Evolutionary conservation across 768 basidiomycete genomes (phyloP), one percentile per base, ranked within the genome.

Genomic region (Serendipita sp.): DNA sequence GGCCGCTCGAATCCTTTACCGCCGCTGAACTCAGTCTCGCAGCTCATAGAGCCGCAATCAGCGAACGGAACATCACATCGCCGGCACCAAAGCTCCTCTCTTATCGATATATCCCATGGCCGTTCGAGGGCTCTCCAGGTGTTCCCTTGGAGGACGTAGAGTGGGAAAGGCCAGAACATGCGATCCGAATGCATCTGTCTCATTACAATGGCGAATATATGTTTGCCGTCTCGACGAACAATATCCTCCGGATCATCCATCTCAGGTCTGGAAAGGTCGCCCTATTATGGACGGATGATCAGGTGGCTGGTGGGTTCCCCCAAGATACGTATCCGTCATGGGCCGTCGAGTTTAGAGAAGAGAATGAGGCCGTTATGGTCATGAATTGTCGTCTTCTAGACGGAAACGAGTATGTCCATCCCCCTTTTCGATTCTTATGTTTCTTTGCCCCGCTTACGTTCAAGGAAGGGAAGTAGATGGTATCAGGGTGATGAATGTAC

Each of bases 231-330:
- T 60, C 56, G 56, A 28, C 28, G 4, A 32, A 60, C 28, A 60
- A 60, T 38, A 38, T 60, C 36, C 56, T 60, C 16, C 56, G 56
- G 16, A 60, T 60, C 56, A 23, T 60, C 34, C 56, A 60, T 38
- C 56, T 60, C 36, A 10, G 56, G 16, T 60, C 56, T 3, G 56
- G 56, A 28, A 60, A 60, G 56, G 30, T 60, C 16, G 56, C 28
- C 11, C n/a, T 60, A 30, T n/a, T 38, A 10, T 60, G 35, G 28
- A 35, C 23, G 10, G 28, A 38, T 10, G 56, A 60, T 32, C 28
- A n/a, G 56, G 23, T 30, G 16, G 11, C 10, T n/a, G 36, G 36
- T 35, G 56, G 36, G 4, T n/a, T 32, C 8, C 28, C 23, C 11
- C 16, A 4, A 10, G 28, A n/a, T 38, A 28, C 56, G 4, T 35